Conservation (phyloP, 148 eudicot genomes). For the Silene conica region DNA sequence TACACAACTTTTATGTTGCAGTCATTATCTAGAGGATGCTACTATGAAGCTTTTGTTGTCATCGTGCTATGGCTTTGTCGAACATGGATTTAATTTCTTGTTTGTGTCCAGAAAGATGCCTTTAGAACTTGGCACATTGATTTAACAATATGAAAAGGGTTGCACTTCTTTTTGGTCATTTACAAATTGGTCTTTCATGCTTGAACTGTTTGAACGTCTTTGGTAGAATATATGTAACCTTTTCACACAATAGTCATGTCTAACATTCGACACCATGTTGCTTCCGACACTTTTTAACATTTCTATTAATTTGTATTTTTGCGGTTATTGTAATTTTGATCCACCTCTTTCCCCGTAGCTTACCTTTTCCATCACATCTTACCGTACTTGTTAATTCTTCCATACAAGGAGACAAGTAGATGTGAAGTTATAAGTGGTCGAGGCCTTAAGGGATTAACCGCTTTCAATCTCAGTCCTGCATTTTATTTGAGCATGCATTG, state of each 20-base stretch:
- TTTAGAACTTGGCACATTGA: not conserved
- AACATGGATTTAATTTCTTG: not conserved
- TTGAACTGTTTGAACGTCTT: not conserved
- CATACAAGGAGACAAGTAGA: not conserved
- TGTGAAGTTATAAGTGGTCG: not conserved
- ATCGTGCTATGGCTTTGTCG: conserved; percentile 5
- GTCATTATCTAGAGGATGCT: not conserved
- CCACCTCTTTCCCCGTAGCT: too few relatives aligned
- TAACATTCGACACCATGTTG: too few relatives aligned
- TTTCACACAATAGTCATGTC: too few relatives aligned
- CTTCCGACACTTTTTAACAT: not conserved
- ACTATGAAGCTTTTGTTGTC: not conserved
- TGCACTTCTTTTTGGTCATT: not conserved
- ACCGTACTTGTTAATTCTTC: not conserved
- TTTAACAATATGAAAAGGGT: not conserved
- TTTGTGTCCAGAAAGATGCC: not conserved
- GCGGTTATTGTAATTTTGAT: not conserved
- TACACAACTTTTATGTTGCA: too few relatives aligned
- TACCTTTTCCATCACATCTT: not conserved
- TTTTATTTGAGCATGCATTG: not conserved
- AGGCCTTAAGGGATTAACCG: not conserved
- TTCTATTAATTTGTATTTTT: not conserved
- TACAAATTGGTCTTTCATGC: not conserved
- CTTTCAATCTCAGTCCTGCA: not conserved
- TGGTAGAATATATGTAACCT: not conserved